Base-by-base conservation (phyloP, 2,329 filamentous ascomycete species). In the Claviceps cyperi region DNA sequence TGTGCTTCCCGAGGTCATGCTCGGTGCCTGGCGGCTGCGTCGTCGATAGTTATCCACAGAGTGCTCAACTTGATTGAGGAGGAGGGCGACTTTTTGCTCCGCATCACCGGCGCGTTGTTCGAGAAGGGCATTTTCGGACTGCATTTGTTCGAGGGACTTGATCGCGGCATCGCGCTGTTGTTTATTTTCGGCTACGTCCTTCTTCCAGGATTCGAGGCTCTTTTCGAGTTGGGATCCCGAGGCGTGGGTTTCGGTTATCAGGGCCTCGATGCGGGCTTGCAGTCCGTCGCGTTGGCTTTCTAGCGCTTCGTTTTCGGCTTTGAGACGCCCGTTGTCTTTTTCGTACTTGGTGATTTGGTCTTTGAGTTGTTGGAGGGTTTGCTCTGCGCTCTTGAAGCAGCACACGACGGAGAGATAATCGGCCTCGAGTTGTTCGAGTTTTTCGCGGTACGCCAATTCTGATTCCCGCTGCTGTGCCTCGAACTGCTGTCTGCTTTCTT, bases 281-380 rank as follows among this genome's bases (percentile, higher is more conserved):
- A 97, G 74, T 3, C 68, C 66, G 13, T 75, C 68, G 38, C 85
- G 82, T 65, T 97, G 88, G 5, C 70, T 67, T 58, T 94, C 83
- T 87, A 87, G 94, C 13, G 80, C 78, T 2, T 71, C 69, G 2
- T 96, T 72, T 60, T 96, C 88, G 45, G 81, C 77, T 65, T 92
- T 90, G 40, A 98, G 73, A 53, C 85, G 84, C 17, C 75, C 72
- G 60, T 96, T 96, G 53, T 92, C 85, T 13, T 80, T 70, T 75
- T 97, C 97, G 69, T 94, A 92, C 51, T 89, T 86, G 50, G 84
- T 76, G n/a, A 98, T 75, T 68, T 98, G 92, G 60, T 96, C 89
- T 71, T 97, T 97, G 76, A 98, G 91, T 66, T 94, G 91, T 67
- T 92, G 90, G 46, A 98, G 78, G 89, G 98, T 96, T 76, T 96